Evolutionary conservation across 441 rosid species (phyloP).

Genomic region (Omphalea diandra): DNA sequence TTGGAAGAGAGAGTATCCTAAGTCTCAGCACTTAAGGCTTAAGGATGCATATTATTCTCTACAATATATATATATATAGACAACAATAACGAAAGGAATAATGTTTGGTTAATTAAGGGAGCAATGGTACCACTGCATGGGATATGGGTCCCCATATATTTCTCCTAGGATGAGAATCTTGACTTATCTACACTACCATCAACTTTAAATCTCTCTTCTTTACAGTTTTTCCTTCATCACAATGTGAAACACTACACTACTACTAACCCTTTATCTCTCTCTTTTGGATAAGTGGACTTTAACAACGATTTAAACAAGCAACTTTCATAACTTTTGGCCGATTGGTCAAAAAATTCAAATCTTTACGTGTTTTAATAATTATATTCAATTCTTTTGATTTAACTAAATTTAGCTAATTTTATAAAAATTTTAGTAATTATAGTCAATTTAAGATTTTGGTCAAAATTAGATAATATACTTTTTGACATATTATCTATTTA

Average conservation of each 20-base stretch:
- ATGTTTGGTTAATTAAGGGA: conserved; percentile 18
- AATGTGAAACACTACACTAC: neutral
- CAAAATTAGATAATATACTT: too few species aligned
- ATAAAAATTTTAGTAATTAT: too few species aligned
- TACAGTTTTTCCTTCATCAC: neutral
- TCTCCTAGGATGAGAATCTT: conserved; percentile 45
- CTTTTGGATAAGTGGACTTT: too few species aligned
- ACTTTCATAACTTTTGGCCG: too few species aligned
- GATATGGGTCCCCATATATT: conserved; percentile 33
- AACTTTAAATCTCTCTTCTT: conserved; percentile 1
- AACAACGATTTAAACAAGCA: too few species aligned
- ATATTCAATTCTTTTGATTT: too few species aligned
- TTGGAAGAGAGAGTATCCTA: conserved; percentile 9
- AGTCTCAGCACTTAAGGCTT: conserved; percentile 30
- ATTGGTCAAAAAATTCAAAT: too few species aligned
- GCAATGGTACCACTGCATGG: conserved; percentile 18
- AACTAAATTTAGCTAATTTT: too few species aligned
- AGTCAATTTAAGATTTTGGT: too few species aligned
- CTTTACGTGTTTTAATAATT: too few species aligned
- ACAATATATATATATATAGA: conserved; percentile 23
- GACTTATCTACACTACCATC: conserved; percentile 23
- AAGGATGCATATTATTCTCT: conserved; percentile 44
- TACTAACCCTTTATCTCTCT: too few species aligned
- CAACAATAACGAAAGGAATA: conserved; percentile 29
- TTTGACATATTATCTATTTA: too few species aligned